A percentile compares a stretch with the other conserved stretches of the same genome.
Conservation (phyloP, 805 yeast genomes). For the Myxozyma udenii region DNA sequence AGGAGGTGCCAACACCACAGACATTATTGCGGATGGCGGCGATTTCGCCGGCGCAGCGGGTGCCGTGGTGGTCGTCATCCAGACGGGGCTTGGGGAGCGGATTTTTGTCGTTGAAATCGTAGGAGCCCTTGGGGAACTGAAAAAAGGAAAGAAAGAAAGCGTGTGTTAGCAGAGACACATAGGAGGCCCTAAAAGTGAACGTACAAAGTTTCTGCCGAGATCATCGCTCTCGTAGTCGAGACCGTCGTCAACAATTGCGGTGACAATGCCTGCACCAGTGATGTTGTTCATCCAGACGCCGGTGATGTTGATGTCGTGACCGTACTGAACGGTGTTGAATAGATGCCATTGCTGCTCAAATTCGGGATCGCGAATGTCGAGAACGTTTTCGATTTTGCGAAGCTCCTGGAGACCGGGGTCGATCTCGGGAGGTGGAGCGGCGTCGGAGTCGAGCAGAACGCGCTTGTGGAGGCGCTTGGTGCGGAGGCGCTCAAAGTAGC, state of each 20-base stretch:
- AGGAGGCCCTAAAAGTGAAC: not conserved
- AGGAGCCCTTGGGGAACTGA: slow-evolving; percentile 63
- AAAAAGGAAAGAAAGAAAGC: no score
- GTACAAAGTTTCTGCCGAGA: slow-evolving; percentile 54
- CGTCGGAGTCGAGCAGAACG: not conserved
- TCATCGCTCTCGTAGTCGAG: slow-evolving; percentile 78
- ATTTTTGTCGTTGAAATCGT: slow-evolving; percentile 83
- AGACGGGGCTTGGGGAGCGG: slow-evolving; percentile 77
- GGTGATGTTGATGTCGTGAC: slow-evolving; percentile 81
- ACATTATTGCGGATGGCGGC: slow-evolving; percentile 77
- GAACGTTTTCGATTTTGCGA: slow-evolving; percentile 40
- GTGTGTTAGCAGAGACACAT: not conserved
- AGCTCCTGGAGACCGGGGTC: slow-evolving; percentile 54
- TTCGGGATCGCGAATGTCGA: slow-evolving; percentile 76
- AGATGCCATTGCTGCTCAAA: slow-evolving; percentile 89
- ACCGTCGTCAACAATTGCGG: slow-evolving; percentile 94
- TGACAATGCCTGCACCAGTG: slow-evolving; percentile 77
- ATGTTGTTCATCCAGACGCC: slow-evolving; percentile 80
- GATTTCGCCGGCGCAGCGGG: slow-evolving; percentile 96
- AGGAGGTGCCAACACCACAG: slow-evolving; percentile 98
- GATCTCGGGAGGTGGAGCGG: slow-evolving; percentile 22
- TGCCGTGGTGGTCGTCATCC: slow-evolving; percentile 86
- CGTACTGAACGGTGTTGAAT: slow-evolving; percentile 67
- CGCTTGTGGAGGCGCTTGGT: slow-evolving; percentile 21
- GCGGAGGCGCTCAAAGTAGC: slow-evolving; percentile 15